Evolutionary conservation across 768 basidiomycete species (phyloP), one percentile per base, ranked within the genome.

Genomic region (Amanita molliuscula): DNA sequence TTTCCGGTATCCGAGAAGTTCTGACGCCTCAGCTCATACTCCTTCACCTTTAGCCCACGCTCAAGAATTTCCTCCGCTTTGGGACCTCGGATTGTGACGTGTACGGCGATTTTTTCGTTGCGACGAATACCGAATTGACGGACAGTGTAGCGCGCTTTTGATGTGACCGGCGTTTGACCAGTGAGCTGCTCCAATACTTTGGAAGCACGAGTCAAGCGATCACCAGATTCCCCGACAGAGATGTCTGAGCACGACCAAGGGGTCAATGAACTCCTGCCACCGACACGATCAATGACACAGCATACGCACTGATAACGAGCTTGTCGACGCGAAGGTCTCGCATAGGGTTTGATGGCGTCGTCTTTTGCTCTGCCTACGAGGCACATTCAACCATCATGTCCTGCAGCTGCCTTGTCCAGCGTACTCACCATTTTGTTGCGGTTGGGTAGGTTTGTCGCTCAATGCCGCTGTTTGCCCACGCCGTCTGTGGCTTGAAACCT

Each of bases 31-130:
- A 99, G 74, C 75, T 99, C 96, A 78, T 99, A 98, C 74, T 99
- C 96, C 81, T 99, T 99, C 64, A 98, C 96, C 72, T 98, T 99
- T 68, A 99, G 78, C 41, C 93, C 95, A 60, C 95, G 90, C 76
- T 99, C 95, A 60, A 99, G 77, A 66, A 98, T 97, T 70, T 99
- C 95, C 80, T 98, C 95, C 33, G 95, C 95, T 74, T 99, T 99
- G 59, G 95, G 95, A 25, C 95, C 95, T 60, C 95, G 90, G 74
- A 99, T 96, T 66, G 95, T 99, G 62, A 94, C 92, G 71, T 94
- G 92, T 57, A 90, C 89, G 44, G 95, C 95, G 67, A 98, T 99
- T 81, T 99, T 99, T 75, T 99, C 95, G 78, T 99, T 99, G 75
- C 96, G 89, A 68, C 96, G 88, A 79, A 99, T 99, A 64, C 90